These are phyloP conservation scores for Suillus luteus DNA, from an alignment of 768 basidiomycete genomes.

Conservation along the genomic window DNA sequence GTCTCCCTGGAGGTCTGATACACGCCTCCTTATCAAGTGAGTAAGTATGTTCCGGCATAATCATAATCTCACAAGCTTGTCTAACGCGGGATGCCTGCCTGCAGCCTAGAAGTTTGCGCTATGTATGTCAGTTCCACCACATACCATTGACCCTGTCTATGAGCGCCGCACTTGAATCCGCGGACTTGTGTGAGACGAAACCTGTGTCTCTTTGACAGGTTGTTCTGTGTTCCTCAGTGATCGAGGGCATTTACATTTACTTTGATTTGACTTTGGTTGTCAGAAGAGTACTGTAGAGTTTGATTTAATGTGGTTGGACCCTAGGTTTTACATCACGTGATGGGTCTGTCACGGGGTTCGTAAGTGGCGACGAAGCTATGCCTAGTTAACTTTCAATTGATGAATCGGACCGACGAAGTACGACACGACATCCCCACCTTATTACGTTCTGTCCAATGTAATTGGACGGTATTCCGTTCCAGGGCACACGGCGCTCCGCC, in stretches of 20 bases:
- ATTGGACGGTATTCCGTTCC: background rate
- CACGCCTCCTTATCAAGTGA: background rate
- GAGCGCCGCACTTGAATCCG: background rate
- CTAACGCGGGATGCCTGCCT: background rate
- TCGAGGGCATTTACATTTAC: too few species aligned
- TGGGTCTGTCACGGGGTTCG: background rate
- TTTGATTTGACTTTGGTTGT: background rate
- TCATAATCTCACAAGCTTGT: background rate
- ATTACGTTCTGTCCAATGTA: background rate
- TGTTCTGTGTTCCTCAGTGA: background rate
- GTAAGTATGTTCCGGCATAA: background rate
- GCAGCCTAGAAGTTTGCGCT: conserved; percentile 3
- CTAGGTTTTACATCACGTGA: background rate
- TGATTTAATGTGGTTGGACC: background rate
- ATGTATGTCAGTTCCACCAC: background rate
- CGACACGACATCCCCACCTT: background rate
- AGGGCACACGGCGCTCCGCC: conserved; percentile 3
- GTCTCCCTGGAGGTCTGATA: background rate
- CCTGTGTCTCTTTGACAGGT: background rate
- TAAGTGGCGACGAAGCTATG: conserved; percentile 6
- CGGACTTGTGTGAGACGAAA: background rate
- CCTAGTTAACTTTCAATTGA: background rate
- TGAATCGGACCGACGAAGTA: background rate
- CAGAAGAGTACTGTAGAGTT: background rate
- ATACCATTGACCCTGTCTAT: conserved; percentile 5